Evolutionary conservation across 108 stramenopile genomes (phyloP), one percentile per base, ranked within the genome.

Genomic region (Conticribra weissflogii): DNA sequence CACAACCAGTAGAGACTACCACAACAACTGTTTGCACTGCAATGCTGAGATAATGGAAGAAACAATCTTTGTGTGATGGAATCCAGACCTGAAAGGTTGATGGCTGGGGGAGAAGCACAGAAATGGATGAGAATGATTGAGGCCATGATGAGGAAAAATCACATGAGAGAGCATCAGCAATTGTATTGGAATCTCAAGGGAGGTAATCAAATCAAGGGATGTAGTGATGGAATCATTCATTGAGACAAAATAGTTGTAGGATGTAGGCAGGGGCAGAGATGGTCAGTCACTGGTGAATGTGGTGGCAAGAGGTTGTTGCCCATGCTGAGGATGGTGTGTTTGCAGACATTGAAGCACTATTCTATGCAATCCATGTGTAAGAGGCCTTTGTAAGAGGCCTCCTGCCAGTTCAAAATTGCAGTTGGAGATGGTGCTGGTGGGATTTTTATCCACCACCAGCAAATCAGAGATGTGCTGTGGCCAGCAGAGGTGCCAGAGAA

Each of bases 381-480:
- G 1, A n/a, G n/a, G n/a, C n/a, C n/a, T n/a, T n/a, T n/a, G n/a
- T n/a, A n/a, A n/a, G n/a, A 72, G 23, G 0, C 24, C 34, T 9
- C 52, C 71, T 14, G 71, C 53, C 5, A 72, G 32, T 44, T 72
- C 71, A 12, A 72, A 34, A 49, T 72, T 62, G 16, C 32, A 63
- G 52, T 54, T 63, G 17, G 71, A 23, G 32, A 72, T 53, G 49
- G 49, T 63, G 50, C 61, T 62, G 17, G 8, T 49, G 27, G 69
- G 69, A 30, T 71, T 71, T 14, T 47, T 29, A 1, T 1, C 2
- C 9, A 27, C 1, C 25, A 62, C 60, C 22, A 61, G 48, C 3
- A 18, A 9, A 21, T 29, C 4, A 17, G 5, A 1, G 1, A 71
- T 49, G 12, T 23, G 24, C 16, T 60, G 25, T 23, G 59, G 59